phyloP scores from a whole-genome alignment of 306 rosid species.

The Cajanus cajan region DNA sequence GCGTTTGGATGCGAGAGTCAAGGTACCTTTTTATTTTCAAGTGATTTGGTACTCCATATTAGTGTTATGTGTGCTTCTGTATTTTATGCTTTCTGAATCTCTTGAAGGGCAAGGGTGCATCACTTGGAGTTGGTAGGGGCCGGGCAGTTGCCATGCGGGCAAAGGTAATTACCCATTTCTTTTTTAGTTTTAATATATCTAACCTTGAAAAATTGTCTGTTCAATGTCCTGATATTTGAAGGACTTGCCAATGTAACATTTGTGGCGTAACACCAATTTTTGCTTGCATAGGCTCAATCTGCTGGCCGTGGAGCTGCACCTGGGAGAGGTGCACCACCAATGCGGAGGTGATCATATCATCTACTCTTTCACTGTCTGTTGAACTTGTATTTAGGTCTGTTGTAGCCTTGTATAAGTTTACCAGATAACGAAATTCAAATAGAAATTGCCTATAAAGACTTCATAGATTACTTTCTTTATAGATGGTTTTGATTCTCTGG shows the following conservation, averaged over 20 bases:
- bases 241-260: background rate
- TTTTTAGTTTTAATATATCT: background rate
- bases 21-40: slow-evolving; percentile 47
- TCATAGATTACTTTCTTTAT: background rate
- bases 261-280: slow-evolving; percentile 5
- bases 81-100: slow-evolving; percentile 28
- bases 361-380: background rate
- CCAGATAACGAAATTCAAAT: slow-evolving; percentile 23
- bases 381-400: slow-evolving; percentile 30
- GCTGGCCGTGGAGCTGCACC: slow-evolving; percentile 91
- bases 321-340: slow-evolving; percentile 91
- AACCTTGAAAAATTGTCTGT: background rate
- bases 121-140: slow-evolving; percentile 98
- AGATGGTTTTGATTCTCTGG: background rate
- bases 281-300: slow-evolving; percentile 80
- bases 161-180: slow-evolving; percentile 46
- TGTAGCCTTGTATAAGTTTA: slow-evolving; percentile 28
- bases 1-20: slow-evolving; percentile 94
- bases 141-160: slow-evolving; percentile 99
- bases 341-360: slow-evolving; percentile 68
- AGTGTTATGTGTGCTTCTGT: background rate
- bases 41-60: background rate
- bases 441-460: slow-evolving; percentile 18
- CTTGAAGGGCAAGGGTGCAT: slow-evolving; percentile 96
- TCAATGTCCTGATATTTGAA: background rate